Percentiles rank a stretch among this genome's conserved stretches.
These are phyloP conservation scores for Rhodomyrtus psidioides DNA, from an alignment of 441 rosid species.

Conservation along the genomic window DNA sequence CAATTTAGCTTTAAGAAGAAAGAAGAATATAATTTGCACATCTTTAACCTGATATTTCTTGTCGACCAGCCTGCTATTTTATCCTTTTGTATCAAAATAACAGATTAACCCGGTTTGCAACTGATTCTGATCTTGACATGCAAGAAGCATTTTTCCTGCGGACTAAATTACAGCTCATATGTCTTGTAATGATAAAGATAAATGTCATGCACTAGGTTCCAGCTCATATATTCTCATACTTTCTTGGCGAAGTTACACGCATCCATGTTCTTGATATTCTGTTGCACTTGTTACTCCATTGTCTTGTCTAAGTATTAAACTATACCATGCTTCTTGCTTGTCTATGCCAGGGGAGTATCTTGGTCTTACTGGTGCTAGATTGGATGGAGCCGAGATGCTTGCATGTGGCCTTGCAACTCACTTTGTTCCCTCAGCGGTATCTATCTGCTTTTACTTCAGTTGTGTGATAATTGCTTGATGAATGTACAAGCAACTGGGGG, in stretches of 20 bases:
- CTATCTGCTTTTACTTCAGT: background rate
- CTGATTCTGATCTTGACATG: background rate
- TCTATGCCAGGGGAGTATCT: conserved; percentile 25
- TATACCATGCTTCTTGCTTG: background rate
- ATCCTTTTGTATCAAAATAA: background rate
- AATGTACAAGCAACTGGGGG: background rate
- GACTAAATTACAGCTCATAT: background rate
- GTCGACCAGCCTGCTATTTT: background rate
- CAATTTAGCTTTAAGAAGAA: background rate
- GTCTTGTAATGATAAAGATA: background rate
- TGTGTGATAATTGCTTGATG: background rate
- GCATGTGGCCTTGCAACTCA: conserved; percentile 43
- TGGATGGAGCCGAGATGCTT: conserved; percentile 32
- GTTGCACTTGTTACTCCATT: background rate
- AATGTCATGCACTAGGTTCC: background rate
- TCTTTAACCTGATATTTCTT: background rate
- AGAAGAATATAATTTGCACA: background rate
- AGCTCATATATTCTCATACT: background rate
- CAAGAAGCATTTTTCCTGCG: background rate
- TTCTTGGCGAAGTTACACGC: background rate
- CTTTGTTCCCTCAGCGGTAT: conserved; percentile 23
- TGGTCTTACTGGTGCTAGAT: conserved; percentile 24
- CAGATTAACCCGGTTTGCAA: background rate
- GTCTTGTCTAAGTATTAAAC: background rate
- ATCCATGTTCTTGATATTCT: background rate